Evolutionary conservation across 768 basidiomycete species (phyloP), one percentile per base, ranked within the genome.

Genomic region (Suillus subluteus): DNA sequence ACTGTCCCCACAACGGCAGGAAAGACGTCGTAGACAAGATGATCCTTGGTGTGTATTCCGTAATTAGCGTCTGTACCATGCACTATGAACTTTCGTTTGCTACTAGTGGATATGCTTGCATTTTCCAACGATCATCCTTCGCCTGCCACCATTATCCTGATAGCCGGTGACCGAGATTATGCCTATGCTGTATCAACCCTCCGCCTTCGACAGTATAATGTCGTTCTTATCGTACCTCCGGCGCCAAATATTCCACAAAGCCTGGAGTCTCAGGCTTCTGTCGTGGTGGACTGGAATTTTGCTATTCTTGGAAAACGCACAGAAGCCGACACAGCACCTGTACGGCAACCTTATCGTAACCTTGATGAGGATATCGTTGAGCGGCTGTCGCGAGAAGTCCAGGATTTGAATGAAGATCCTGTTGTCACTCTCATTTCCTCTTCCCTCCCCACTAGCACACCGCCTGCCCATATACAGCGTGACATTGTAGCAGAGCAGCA

Each of bases 151-250:
- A 76, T 90, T 69, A 75, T 91, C 58, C 78, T 92, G 41, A 88
- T 92, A 70, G 83, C 89, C 0, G 88, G 86, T n/a, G 89, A 92
- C 73, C 81, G 88, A 55, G 89, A 91, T 73, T 86, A 89, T 70
- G 84, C 85, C 4, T 91, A 89, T 71, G 85, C 86, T 21, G 75
- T 89, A 48, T 85, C 89, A 2, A 79, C 80, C 40, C 77, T 91
- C 56, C 83, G 86, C 43, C 80, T 86, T 62, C 82, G 88, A 65
- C 77, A 78, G 56, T 88, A 87, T 73, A 76, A 79, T 21, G 82
- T 90, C 44, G 76, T 89, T 55, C 68, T 90, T 26, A 75, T 90
- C 52, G 79, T 81, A 52, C 82, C 83, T 13, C 67, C 79, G 2
- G 67, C 73, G 38, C 74, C 78, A 23, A 75, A 74, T 6, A 73